Base-by-base conservation (phyloP, 2,329 filamentous ascomycete species). In the Cryphonectria nitschkei region DNA sequence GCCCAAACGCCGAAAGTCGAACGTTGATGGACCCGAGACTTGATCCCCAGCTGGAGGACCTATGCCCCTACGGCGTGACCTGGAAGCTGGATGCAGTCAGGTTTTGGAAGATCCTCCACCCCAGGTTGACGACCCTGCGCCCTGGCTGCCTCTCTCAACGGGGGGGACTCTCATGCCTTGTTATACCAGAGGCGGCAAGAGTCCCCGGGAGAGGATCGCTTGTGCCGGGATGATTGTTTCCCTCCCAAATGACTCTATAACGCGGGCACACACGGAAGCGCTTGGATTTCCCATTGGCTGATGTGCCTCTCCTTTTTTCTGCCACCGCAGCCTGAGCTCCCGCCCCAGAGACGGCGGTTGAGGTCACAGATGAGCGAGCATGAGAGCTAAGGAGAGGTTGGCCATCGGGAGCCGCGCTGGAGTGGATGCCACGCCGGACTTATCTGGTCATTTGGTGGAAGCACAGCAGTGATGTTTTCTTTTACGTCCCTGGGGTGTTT, bases 291-390 rank as follows among this genome's bases (percentile, higher is more conserved):
- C 43, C 14, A 52, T 32, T 32, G 61, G 19, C 46, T 9, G 19
- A 50, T 50, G 43, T 50, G 65, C 46, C 0, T 41, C 46, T n/a
- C 32, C 22, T n/a, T 50, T 64, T 50, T 60, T 50, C 46, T 50
- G 69, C 69, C 69, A 67, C 69, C 69, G 61, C 69, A 61, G 56
- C 61, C 52, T 52, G 14, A 43, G 61, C 56, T 65, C 66, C 69
- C 37, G 32, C 32, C 13, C 69, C 32, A n/a, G 11, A 14, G 19
- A 50, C 26, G 29, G 65, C n/a, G 46, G 69, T 71, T 26, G 69
- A 71, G 61, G 39, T 32, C 14, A 32, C 60, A 46, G 65, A 46
- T 54, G 39, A 50, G 69, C 39, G 65, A 67, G 65, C 65, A 56
- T 34, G 34, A 34, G 34, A 34, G 34, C 22, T 58, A 34, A 67